Conservation (phyloP, 345 rosid genomes). For the Lumnitzera racemosa region DNA sequence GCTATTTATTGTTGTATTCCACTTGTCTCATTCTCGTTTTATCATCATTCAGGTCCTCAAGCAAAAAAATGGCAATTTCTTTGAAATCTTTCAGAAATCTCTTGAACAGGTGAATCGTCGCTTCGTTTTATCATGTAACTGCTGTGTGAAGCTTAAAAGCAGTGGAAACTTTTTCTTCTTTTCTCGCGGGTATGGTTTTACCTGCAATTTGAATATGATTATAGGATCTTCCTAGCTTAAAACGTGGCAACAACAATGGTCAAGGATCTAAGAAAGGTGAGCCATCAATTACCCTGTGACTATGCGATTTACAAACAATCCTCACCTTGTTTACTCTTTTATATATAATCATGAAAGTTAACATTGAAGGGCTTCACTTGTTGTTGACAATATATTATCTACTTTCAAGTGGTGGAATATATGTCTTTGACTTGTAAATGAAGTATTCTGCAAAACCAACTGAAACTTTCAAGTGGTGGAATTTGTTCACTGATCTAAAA, state of each 20-base stretch:
- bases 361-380: no score
- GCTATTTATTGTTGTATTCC: neutral
- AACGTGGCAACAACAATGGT: slow-evolving; percentile 17
- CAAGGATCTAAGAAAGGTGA: slow-evolving; percentile 32
- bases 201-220: slow-evolving; percentile 15
- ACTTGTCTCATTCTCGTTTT: neutral
- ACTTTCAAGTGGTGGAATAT: no score
- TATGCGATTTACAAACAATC: no score
- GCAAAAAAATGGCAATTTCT: slow-evolving; percentile 24
- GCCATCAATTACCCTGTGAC: neutral
- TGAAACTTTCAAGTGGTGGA: no score
- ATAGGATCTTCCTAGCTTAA: slow-evolving; percentile 21
- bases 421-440: no score
- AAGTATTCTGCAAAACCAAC: no score
- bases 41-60: slow-evolving; percentile 24
- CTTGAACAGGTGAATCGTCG: slow-evolving; percentile 22
- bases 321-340: no score
- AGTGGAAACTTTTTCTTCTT: neutral
- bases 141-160: no score
- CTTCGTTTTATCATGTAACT: no score
- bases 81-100: slow-evolving; percentile 32
- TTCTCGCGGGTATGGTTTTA: slow-evolving; percentile 1
- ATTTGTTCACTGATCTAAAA: no score
- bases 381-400: no score
- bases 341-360: no score